Conservation (phyloP, 1,139 yeast genomes). For the Debaryomyces udenii region DNA sequence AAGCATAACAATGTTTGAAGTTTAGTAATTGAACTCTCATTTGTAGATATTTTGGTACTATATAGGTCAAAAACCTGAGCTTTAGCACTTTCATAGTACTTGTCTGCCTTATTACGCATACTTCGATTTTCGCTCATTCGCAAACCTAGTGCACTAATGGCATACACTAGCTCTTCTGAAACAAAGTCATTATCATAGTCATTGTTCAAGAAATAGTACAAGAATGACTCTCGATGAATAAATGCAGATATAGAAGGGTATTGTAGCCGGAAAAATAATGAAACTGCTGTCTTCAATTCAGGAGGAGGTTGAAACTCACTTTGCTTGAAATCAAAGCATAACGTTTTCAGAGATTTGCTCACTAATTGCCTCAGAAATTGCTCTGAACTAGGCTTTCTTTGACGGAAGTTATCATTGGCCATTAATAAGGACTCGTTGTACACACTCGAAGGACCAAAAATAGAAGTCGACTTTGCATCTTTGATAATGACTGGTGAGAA, state of each 20-base stretch:
- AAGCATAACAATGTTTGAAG: constrained; percentile 15
- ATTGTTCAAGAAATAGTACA: constrained; percentile 15
- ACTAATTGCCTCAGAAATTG: not conserved
- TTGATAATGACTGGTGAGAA: constrained; percentile 12
- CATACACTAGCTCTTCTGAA: constrained; percentile 13
- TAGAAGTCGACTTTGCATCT: constrained; percentile 8
- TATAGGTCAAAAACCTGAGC: constrained; percentile 5
- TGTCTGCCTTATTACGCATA: not conserved
- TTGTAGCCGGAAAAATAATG: constrained; percentile 16
- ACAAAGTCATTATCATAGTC: constrained; percentile 16
- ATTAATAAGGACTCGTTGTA: constrained; percentile 15
- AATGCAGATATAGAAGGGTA: constrained; percentile 16
- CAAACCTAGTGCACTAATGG: constrained; percentile 16
- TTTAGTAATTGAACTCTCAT: constrained; percentile 13
- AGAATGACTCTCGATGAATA: constrained; percentile 16
- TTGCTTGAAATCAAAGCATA: not conserved
- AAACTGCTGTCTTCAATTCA: constrained; percentile 12
- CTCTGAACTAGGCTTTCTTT: not conserved
- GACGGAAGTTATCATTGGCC: constrained; percentile 5
- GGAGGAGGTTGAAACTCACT: constrained; percentile 10
- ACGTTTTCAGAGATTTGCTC: not conserved
- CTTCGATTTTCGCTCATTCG: constrained; percentile 10
- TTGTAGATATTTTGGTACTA: constrained; percentile 12
- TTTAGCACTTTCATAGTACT: constrained; percentile 4
- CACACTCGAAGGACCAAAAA: constrained; percentile 17